Evolutionary conservation across 2,329 filamentous ascomycete species (phyloP), one percentile per base, ranked within the genome.

Genomic region (Davidsoniella eucalypti): DNA sequence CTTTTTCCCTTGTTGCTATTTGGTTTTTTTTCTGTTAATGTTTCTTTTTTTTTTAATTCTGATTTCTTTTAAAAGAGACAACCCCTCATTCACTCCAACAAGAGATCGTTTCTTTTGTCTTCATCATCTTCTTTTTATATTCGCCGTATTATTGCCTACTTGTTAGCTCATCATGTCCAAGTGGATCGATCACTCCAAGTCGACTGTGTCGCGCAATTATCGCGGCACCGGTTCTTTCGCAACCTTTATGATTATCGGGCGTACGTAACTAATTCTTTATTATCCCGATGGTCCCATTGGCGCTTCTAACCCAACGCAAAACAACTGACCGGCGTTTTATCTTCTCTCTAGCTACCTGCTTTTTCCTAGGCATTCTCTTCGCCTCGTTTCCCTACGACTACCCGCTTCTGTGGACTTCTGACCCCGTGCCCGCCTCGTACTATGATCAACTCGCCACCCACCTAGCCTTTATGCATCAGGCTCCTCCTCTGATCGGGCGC

Each of bases 351-450:
- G 84, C 84, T 56, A 87, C 84, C 57, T 94, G 86, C 66, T 98
- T 98, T 77, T 94, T 96, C 76, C 83, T 98, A 56, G 92, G 92
- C 59, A 87, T 96, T 65, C 82, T 98, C 66, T 98, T 96, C 76
- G 87, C 87, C 59, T 80, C 82, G 55, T 93, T 96, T 67, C 88
- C 92, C 54, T 98, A 96, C 72, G 92, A 93, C 72, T 92, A 87
- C 69, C 83, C 86, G 54, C 80, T 92, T 55, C 82, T 93, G 49
- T 93, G 86, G 75, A 82, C 81, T 47, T 77, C 78, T 26, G 78
- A 76, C 40, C 72, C 71, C 50, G 71, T 84, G 49, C 72, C 75
- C 54, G 70, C 73, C 38, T 63, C 73, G 41, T 93, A 90, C 75
- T 88, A 85, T 63, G 76, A 82, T 64, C 81, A 88, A 61, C 80